Conservation (phyloP, 2,329 filamentous ascomycete genomes). For the Diplodia intermedia region DNA sequence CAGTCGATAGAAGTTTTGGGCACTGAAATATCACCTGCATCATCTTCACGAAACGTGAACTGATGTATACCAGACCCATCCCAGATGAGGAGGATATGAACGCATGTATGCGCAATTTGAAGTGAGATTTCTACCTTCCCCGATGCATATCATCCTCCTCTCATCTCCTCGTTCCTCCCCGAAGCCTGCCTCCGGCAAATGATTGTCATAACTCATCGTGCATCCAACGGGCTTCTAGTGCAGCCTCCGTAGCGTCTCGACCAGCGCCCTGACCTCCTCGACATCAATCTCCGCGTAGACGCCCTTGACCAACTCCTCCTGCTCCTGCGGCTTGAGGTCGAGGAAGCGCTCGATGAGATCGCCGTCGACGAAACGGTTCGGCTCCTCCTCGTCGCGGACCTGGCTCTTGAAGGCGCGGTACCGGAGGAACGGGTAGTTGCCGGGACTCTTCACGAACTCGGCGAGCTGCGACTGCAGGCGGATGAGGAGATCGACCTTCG, state of each 20-base stretch:
- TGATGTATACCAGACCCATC: too few relatives aligned
- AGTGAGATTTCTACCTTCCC: background rate
- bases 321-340: constrained; percentile 67
- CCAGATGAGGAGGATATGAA: too few relatives aligned
- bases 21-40: too few relatives aligned
- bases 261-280: constrained; percentile 64
- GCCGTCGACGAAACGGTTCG: constrained; percentile 88
- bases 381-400: constrained; percentile 73
- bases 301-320: constrained; percentile 60
- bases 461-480: constrained; percentile 77
- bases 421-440: constrained; percentile 75
- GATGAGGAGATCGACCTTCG: constrained; percentile 80
- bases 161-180: constrained; percentile 8
- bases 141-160: background rate
- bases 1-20: too few relatives aligned
- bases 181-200: background rate
- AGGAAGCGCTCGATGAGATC: constrained; percentile 88
- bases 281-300: constrained; percentile 64
- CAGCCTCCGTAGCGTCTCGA: constrained; percentile 62
- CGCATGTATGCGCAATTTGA: background rate
- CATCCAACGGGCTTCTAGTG: constrained; percentile 35
- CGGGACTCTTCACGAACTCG: constrained; percentile 65
- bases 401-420: constrained; percentile 85
- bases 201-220: background rate
- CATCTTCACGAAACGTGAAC: too few relatives aligned